Conservation (phyloP, 805 yeast species). For the Torulaspora maleeae region DNA sequence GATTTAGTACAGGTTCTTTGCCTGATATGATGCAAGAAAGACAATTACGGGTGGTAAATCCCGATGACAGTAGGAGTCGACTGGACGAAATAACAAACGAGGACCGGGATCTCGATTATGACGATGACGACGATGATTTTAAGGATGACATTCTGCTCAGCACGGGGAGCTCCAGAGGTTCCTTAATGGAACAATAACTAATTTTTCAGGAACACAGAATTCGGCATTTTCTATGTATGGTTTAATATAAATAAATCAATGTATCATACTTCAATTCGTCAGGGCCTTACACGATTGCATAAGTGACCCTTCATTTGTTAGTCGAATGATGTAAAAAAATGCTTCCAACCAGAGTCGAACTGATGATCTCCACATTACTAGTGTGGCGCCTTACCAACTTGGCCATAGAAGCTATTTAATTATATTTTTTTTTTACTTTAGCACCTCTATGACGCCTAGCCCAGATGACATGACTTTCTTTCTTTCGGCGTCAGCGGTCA, state of each 20-base stretch:
- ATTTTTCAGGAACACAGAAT: not conserved
- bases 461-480: too few species aligned
- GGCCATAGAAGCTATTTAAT: slow-evolving; percentile 47
- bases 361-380: slow-evolving; percentile 84
- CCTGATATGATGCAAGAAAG: slow-evolving; percentile 45
- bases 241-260: not conserved
- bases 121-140: slow-evolving; percentile 4
- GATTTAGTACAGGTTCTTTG: slow-evolving; percentile 51
- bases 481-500: not conserved
- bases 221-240: not conserved
- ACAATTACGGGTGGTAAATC: slow-evolving; percentile 47
- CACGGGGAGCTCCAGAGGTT: slow-evolving; percentile 15
- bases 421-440: not conserved
- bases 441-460: not conserved
- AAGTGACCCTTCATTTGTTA: too few species aligned
- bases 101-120: slow-evolving; percentile 5
- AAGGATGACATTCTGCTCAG: slow-evolving; percentile 12
- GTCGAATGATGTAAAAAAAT: too few species aligned
- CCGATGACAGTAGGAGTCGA: slow-evolving; percentile 27
- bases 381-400: slow-evolving; percentile 85
- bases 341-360: slow-evolving; percentile 73
- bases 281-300: not conserved
- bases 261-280: not conserved
- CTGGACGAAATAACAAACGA: slow-evolving; percentile 11
- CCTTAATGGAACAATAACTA: slow-evolving; percentile 10